Evolutionary conservation across 2,329 filamentous ascomycete genomes (phyloP).

Genomic region (Tolypocladium nubicola): DNA sequence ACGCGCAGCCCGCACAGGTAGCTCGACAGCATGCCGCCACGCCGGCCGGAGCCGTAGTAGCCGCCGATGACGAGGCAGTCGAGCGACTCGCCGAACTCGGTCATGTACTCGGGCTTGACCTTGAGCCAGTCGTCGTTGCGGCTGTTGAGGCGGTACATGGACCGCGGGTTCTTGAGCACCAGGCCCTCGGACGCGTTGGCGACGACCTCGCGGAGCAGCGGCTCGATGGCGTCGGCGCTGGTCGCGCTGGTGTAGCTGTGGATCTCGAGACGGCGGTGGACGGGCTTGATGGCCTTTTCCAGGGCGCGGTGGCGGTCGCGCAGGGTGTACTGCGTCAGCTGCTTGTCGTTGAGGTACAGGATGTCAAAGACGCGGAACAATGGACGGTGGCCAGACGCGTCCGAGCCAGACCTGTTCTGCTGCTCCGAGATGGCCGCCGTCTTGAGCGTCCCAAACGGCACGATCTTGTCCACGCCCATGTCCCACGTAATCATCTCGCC

Average conservation of each 20-base stretch:
- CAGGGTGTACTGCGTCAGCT: conserved; percentile 73
- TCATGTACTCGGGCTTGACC: conserved; percentile 98
- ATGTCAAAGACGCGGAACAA: conserved; percentile 86
- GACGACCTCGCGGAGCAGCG: conserved; percentile 69
- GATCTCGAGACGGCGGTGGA: conserved; percentile 71
- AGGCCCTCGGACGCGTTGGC: conserved; percentile 82
- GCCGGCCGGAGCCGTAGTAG: conserved; percentile 79
- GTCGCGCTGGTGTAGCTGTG: conserved; percentile 61
- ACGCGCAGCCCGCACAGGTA: conserved; percentile 84
- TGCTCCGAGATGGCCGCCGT: conserved; percentile 76
- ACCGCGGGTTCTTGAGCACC: conserved; percentile 86
- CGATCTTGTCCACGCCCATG: conserved; percentile 69
- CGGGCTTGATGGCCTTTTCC: conserved; percentile 55
- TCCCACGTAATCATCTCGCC: conserved; percentile 99
- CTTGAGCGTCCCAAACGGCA: conserved; percentile 88
- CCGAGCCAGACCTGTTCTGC: conserved; percentile 47
- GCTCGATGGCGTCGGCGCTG: conserved; percentile 64
- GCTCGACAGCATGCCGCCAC: conserved; percentile 73
- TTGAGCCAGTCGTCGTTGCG: conserved; percentile 97
- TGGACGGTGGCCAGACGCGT: conserved; percentile 44
- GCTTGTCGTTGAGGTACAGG: conserved; percentile 71
- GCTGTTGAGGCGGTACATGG: conserved; percentile 76
- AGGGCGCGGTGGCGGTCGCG: conserved; percentile 71
- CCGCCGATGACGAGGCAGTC: conserved; percentile 86
- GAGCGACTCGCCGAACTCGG: conserved; percentile 84